These are phyloP conservation scores for Chaetomium fimeti DNA, from an alignment of 495 filamentous ascomycete genomes.

Conservation along the genomic window DNA sequence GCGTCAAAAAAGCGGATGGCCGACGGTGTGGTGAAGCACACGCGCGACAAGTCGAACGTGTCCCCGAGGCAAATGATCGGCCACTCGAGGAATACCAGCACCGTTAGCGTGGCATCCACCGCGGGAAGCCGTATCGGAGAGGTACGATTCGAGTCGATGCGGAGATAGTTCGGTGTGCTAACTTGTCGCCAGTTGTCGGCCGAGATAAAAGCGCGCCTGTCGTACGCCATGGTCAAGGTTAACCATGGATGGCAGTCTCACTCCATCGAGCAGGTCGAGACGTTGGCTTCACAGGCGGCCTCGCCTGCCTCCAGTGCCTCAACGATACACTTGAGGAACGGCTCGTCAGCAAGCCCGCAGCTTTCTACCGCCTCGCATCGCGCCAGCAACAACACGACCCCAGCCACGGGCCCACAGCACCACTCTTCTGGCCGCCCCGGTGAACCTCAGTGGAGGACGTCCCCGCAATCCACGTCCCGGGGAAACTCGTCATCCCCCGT, in stretches of 20 bases:
- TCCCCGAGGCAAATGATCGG: constrained; percentile 42
- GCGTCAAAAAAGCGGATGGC: constrained; percentile 61
- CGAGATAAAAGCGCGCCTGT: constrained; percentile 73
- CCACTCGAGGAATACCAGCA: constrained; percentile 70
- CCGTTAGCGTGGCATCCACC: constrained; percentile 53
- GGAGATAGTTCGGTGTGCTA: constrained; percentile 9
- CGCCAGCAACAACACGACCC: constrained; percentile 37
- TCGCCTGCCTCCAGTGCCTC: constrained; percentile 58
- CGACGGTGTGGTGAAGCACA: constrained; percentile 60
- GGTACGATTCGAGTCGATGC: constrained; percentile 44
- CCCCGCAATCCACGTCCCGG: constrained; percentile 21
- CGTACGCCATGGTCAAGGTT: constrained; percentile 87
- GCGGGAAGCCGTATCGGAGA: constrained; percentile 68
- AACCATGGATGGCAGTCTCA: constrained; percentile 79
- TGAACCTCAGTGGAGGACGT: constrained; percentile 24
- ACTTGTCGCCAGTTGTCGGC: constrained; percentile 61
- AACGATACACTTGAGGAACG: constrained; percentile 50
- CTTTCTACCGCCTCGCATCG: constrained; percentile 35
- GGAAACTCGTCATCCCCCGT: constrained; percentile 32
- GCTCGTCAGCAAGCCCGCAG: constrained; percentile 48
- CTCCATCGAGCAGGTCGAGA: constrained; percentile 67
- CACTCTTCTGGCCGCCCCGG: constrained; percentile 24
- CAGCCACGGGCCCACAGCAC: constrained; percentile 31
- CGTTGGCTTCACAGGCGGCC: constrained; percentile 59
- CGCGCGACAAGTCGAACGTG: constrained; percentile 39